Evolutionary conservation across 768 basidiomycete genomes (phyloP).

Genomic region (Phaffia australis): DNA sequence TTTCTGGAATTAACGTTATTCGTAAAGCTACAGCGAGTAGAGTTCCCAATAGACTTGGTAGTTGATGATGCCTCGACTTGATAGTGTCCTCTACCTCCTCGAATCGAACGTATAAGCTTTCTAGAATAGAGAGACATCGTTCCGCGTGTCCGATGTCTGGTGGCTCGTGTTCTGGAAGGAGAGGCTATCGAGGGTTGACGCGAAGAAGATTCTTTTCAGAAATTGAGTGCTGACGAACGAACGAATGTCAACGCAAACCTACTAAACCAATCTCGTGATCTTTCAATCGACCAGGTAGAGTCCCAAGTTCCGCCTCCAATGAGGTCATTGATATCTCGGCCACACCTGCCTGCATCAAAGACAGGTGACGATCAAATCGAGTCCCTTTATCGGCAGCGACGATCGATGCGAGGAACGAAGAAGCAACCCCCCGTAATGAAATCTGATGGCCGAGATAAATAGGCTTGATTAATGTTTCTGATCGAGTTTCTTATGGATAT

Average conservation of each 20-base stretch:
- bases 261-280: slow-evolving; percentile 13
- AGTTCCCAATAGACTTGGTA: slow-evolving; percentile 8
- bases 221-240: not conserved
- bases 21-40: slow-evolving; percentile 1
- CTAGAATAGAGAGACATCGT: slow-evolving; percentile 16
- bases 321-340: not conserved
- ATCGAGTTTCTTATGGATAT: no score
- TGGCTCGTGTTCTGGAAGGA: not conserved
- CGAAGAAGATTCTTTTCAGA: not conserved
- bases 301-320: slow-evolving; percentile 8
- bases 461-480: no score
- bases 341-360: not conserved
- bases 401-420: no score
- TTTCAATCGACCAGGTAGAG: not conserved
- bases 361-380: no score
- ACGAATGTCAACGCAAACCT: not conserved
- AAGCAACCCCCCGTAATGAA: no score
- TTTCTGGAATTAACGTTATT: no score
- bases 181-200: not conserved
- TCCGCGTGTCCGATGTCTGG: slow-evolving; percentile 13
- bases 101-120: slow-evolving; percentile 5
- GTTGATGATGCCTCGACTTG: not conserved
- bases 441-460: no score
- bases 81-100: not conserved
- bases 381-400: no score